phyloP scores from a whole-genome alignment of 140 eudicot species.

The Bidens hawaiensis region DNA sequence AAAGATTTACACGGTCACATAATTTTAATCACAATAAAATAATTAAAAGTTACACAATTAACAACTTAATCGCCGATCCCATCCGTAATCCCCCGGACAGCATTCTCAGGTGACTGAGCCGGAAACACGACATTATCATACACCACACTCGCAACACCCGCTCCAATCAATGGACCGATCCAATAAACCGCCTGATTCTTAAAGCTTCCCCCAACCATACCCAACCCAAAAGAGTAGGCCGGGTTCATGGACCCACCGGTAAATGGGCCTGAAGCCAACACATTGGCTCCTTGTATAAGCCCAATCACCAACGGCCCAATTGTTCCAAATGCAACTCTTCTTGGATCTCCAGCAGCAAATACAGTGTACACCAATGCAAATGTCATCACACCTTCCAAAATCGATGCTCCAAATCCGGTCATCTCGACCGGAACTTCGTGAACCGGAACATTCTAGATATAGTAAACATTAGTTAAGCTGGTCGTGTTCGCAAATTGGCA shows the following conservation, averaged over 20 bases:
- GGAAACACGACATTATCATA: slow-evolving; percentile 83
- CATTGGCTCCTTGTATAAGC: slow-evolving; percentile 72
- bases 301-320: slow-evolving; percentile 78
- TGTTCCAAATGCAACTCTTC: slow-evolving; percentile 49
- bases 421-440: slow-evolving; percentile 58
- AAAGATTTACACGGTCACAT: slow-evolving; percentile 1
- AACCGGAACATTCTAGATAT: slow-evolving; percentile 52
- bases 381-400: slow-evolving; percentile 81
- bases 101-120: slow-evolving; percentile 43
- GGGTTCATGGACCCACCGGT: slow-evolving; percentile 99
- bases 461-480: not conserved
- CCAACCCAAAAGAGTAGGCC: slow-evolving; percentile 76
- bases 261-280: slow-evolving; percentile 78
- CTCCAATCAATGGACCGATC: slow-evolving; percentile 91
- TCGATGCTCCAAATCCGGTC: slow-evolving; percentile 93
- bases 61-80: slow-evolving; percentile 34
- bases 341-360: slow-evolving; percentile 68
- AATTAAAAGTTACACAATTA: not conserved
- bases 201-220: slow-evolving; percentile 66
- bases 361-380: slow-evolving; percentile 75
- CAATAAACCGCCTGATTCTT: slow-evolving; percentile 92
- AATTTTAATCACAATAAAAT: not conserved
- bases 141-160: slow-evolving; percentile 55
- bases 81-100: slow-evolving; percentile 34
- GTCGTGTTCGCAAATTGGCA: no score